Base-by-base conservation (phyloP, 192 early-diverging fungal genomes). In the Haplosporangium gracile region DNA sequence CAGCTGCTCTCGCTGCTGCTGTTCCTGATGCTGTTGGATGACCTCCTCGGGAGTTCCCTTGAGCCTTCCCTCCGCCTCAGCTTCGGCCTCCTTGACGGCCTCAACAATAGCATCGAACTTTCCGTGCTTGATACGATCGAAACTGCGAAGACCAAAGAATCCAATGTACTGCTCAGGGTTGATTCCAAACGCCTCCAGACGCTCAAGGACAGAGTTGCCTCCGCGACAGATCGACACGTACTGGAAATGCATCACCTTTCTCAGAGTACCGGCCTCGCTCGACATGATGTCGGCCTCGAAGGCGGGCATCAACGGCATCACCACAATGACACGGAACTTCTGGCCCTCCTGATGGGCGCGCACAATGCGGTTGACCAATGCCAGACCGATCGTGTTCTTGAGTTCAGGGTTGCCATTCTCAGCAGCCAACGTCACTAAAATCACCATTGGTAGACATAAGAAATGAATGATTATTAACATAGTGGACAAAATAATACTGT, bases 251-350 rank as follows among this genome's bases (percentile, higher is more conserved):
- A 96, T 93, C 1, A 96, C 95, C 47, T 93, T 92, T 60, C 93
- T 91, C 32, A 93, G 89, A 20, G 94, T 94, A 2, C 93, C 93
- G 0, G 96, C 91, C 36, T 95, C 96, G 2, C 88, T 91, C 1
- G 95, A 93, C 51, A 89, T 91, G 69, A 97, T 90, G 80, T 97
- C 96, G 29, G 95, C 96, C 75, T 95, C 93, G 72, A 97, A 97
- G 13, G 95, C 96, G 7, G 97, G 97, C 82, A 95, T 93, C 53
- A 97, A 87, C 5, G 97, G 97, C 79, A 97, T 96, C 16, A 96
- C 78, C 39, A 97, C 91, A 70, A 96, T 94, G 39, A 95, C 92
- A 20, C 92, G 91, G 91, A 96, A 97, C 68, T 92, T 94, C 43
- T 94, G 91, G n/a, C 78, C 73, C 13, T 91, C 88, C 29, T 87